Base-by-base conservation (phyloP, 2,329 filamentous ascomycete genomes). In the Alternaria tenuissima region DNA sequence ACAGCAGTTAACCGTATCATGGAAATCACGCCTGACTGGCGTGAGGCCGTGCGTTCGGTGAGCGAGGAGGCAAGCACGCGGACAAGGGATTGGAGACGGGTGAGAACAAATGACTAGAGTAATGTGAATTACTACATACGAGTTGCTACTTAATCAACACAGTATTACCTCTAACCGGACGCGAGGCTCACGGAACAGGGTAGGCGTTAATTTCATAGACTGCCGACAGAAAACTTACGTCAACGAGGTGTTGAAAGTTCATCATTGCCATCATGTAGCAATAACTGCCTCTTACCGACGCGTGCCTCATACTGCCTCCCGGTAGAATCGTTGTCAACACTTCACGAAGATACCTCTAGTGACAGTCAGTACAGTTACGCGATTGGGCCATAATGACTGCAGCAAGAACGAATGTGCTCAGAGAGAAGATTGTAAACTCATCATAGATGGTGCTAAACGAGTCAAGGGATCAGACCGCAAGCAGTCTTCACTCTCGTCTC, bases 371-470 rank as follows among this genome's bases (percentile, higher is more conserved):
- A 46, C 5, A 18, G 7, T 8, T 14, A 41, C 32, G 24, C 38
- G 18, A n/a, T 32, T 3, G 26, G 22, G 9, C 9, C 11, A 8
- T 30, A 28, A 30, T 16, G 20, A 30, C n/a, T 8, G 7, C 6
- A n/a, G 5, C 8, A 14, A 51, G 11, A 42, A 44, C 11, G 18
- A 26, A 14, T n/a, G 41, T 61, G 63, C 55, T 77, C 75, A 78
- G 75, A 75, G 75, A 77, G 75, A 78, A 78, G 74, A 78, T 77
- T 73, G 34, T 67, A 63, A 54, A 67, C 61, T 78, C 75, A 68
- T 70, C 75, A 70, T 42, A 60, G 72, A 76, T 62, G 60, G 55
- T 44, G 24, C 61, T 36, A 52, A 46, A 65, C 66, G 67, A 72
- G 62, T 70, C 61, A 52, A 64, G 48, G 64, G 64, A 56, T 67